Percentiles rank a stretch among this genome's conserved stretches.
Conservation (phyloP, 768 basidiomycete species). For the Naganishia antarctica region DNA sequence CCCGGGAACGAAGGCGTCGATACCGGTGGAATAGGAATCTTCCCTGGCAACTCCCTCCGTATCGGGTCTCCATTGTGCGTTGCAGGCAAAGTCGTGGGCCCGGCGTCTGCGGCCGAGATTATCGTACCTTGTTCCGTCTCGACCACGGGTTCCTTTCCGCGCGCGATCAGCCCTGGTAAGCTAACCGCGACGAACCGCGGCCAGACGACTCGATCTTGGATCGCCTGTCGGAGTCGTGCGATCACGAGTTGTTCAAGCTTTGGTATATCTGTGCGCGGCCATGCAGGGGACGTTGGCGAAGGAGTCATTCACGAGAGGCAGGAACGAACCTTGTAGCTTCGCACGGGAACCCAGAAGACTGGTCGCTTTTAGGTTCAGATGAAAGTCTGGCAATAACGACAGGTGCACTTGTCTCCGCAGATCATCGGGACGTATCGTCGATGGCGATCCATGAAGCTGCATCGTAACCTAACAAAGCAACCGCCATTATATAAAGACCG, state of each 20-base stretch:
- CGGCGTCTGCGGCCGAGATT: neutral
- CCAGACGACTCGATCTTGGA: constrained; percentile 53
- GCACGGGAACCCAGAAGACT: constrained; percentile 93
- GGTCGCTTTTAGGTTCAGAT: constrained; percentile 76
- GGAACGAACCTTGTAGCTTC: constrained; percentile 63
- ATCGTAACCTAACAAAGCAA: constrained; percentile 36
- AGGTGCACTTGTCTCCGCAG: constrained; percentile 60
- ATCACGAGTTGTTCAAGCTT: constrained; percentile 93
- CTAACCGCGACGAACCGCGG: constrained; percentile 49
- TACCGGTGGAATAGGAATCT: neutral
- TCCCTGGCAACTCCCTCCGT: too few relatives aligned
- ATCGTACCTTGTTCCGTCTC: neutral
- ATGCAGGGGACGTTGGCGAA: neutral
- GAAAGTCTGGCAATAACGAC: constrained; percentile 77
- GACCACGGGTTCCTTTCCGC: constrained; percentile 16
- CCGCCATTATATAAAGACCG: neutral
- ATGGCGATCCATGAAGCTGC: constrained; percentile 37
- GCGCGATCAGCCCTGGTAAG: constrained; percentile 25
- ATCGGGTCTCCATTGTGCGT: too few relatives aligned
- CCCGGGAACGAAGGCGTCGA: constrained; percentile 7
- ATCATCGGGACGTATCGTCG: constrained; percentile 51
- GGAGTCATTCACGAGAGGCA: neutral
- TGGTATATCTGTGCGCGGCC: constrained; percentile 63
- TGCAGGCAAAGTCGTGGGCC: too few relatives aligned
- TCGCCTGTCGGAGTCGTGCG: constrained; percentile 67